Percentiles rank a stretch among this genome's conserved stretches.
Evolutionary conservation across 2,329 filamentous ascomycete species (phyloP).

Genomic region (Chaetomiaceae sp.): DNA sequence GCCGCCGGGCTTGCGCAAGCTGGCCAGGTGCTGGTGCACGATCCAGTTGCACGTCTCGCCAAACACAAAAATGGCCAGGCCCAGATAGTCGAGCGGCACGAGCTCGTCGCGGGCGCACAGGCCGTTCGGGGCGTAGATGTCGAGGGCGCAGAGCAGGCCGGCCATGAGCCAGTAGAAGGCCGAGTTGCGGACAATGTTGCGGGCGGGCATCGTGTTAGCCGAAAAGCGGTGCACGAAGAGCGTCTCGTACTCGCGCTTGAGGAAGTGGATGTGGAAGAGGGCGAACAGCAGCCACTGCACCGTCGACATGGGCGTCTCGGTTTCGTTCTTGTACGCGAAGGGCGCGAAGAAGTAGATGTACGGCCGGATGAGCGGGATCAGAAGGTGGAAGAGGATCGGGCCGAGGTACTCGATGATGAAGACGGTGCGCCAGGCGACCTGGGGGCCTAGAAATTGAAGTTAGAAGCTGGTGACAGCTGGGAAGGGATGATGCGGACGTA

Average conservation of each 20-base stretch:
- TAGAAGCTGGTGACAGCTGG: not conserved
- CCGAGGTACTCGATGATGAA: constrained; percentile 95
- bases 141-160: constrained; percentile 76
- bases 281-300: constrained; percentile 69
- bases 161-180: constrained; percentile 88
- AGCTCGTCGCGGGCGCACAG: constrained; percentile 54
- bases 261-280: constrained; percentile 77
- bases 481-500: constrained; percentile 39
- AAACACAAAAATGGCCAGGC: constrained; percentile 67
- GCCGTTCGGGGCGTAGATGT: constrained; percentile 74
- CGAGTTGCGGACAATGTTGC: constrained; percentile 92
- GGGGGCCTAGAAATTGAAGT: constrained; percentile 56
- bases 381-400: constrained; percentile 79
- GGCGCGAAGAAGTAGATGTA: constrained; percentile 59
- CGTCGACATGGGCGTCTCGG: constrained; percentile 51
- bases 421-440: constrained; percentile 89
- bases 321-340: constrained; percentile 40
- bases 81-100: constrained; percentile 57
- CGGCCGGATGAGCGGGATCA: constrained; percentile 67
- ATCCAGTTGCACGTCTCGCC: constrained; percentile 77
- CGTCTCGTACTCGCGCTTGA: constrained; percentile 94
- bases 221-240: constrained; percentile 94
- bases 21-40: constrained; percentile 73
- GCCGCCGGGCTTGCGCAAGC: constrained; percentile 71
- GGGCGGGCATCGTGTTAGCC: constrained; percentile 83